These are phyloP conservation scores for Hirsutella minnesotensis DNA, from an alignment of 2,329 filamentous ascomycete species.

Conservation along the genomic window DNA sequence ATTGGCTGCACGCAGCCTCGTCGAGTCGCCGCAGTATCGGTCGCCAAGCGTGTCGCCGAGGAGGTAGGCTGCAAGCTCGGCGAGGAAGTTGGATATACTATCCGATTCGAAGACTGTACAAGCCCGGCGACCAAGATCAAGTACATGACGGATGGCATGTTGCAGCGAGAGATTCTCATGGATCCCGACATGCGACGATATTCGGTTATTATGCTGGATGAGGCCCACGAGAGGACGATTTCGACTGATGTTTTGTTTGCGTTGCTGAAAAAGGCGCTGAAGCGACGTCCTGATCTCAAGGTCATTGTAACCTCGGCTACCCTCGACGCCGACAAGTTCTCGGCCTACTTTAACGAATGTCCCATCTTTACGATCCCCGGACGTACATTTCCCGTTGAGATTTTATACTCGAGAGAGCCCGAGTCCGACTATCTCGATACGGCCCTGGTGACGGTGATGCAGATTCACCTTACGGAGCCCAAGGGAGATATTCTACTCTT, in stretches of 20 bases:
- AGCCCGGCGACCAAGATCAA: slow-evolving; percentile 85
- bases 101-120: slow-evolving; percentile 93
- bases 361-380: slow-evolving; percentile 96
- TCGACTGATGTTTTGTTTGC: slow-evolving; percentile 93
- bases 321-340: slow-evolving; percentile 94
- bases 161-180: slow-evolving; percentile 86
- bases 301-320: slow-evolving; percentile 95
- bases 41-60: slow-evolving; percentile 91
- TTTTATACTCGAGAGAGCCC: slow-evolving; percentile 89
- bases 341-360: slow-evolving; percentile 86
- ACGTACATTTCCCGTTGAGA: slow-evolving; percentile 87
- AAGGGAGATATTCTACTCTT: slow-evolving; percentile 93
- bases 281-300: slow-evolving; percentile 76
- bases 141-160: slow-evolving; percentile 99
- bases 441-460: slow-evolving; percentile 93
- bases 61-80: slow-evolving; percentile 88
- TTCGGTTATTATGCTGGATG: slow-evolving; percentile 95
- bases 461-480: slow-evolving; percentile 90
- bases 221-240: slow-evolving; percentile 95
- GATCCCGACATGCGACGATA: slow-evolving; percentile 84
- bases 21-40: slow-evolving; percentile 94
- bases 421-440: slow-evolving; percentile 93
- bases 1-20: slow-evolving; percentile 96
- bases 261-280: slow-evolving; percentile 83
- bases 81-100: slow-evolving; percentile 90